These are phyloP conservation scores for Acacia pycnantha DNA, from an alignment of 331 rosid genomes.

Conservation along the genomic window DNA sequence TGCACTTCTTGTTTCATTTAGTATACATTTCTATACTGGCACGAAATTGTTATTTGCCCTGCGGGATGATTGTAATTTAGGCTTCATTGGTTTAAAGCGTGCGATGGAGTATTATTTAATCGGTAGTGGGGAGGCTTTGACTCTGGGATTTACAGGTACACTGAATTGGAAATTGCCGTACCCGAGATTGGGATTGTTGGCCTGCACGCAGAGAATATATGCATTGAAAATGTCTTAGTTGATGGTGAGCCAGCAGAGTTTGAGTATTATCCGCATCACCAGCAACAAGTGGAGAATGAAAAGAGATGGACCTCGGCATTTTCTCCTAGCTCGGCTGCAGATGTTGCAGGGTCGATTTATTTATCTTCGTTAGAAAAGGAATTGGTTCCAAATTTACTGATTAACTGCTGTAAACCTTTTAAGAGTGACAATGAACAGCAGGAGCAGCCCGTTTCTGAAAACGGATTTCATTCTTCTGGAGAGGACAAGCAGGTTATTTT, in stretches of 20 bases:
- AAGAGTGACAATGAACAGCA: conserved; percentile 64
- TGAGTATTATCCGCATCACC: conserved; percentile 75
- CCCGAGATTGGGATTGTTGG: conserved; percentile 95
- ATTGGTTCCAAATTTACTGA: conserved; percentile 71
- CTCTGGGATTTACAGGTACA: conserved; percentile 46
- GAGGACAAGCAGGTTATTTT: conserved; percentile 82
- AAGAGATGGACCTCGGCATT: conserved; percentile 60
- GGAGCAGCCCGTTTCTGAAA: conserved; percentile 57
- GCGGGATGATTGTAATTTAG: background rate
- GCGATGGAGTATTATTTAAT: background rate
- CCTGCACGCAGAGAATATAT: conserved; percentile 89
- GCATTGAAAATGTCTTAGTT: conserved; percentile 74
- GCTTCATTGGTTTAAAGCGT: background rate
- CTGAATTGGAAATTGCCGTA: conserved; percentile 84
- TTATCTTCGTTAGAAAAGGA: conserved; percentile 73
- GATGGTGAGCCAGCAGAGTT: conserved; percentile 88
- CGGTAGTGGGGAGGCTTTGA: background rate
- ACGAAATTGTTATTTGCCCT: background rate
- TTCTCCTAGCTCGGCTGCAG: conserved; percentile 73
- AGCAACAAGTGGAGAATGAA: conserved; percentile 50
- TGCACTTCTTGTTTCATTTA: background rate
- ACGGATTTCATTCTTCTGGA: conserved; percentile 55
- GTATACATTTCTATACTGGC: background rate
- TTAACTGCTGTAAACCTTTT: conserved; percentile 80
- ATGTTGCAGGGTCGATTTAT: conserved; percentile 68